Evolutionary conservation across 2,329 filamentous ascomycete genomes (phyloP), one percentile per base, ranked within the genome.

Genomic region (Colletotrichum cordylinicola): DNA sequence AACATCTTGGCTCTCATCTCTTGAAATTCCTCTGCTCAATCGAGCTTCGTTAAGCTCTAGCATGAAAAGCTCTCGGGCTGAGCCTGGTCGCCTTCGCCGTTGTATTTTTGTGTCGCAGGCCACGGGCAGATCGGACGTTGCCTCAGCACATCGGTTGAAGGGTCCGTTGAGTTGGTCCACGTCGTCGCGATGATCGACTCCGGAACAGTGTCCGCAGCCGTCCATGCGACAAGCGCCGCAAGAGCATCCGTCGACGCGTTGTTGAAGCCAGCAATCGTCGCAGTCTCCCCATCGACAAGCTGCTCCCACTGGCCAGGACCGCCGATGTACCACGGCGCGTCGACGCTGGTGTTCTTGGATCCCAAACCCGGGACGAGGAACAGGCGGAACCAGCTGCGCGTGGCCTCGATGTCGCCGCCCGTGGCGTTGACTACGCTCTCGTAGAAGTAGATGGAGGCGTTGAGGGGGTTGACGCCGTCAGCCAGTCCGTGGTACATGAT

Each of bases 311-410:
- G 18, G 80, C 81, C 70, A 84, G 18, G 79, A 82, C 72, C 72
- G 13, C 80, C 85, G 39, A 88, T 82, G 56, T 85, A 83, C 84
- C 85, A 87, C 15, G 87, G 86, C 16, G 86, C 85, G 67, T 84
- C 81, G n/a, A 82, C 82, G 4, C 77, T 66, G 8, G 83, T 82
- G 72, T 76, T 48, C 24, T 77, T 72, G 80, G 91, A 90, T 13
- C 82, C 83, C 87, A 90, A 88, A 1, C 89, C 88, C 4, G 88
- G 87, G 13, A 90, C 84, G 21, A 82, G 81, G 80, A 90, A 90
- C 77, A 87, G 85, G 4, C 82, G 80, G 83, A 90, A 92, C 81
- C 88, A 88, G 21, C 87, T 85, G 4, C 86, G 87, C 39, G 87
- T 86, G 10, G 69, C 75, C 16, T 79, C 78, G 43, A 81, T 24